These are phyloP conservation scores for Pseudoperonospora humuli DNA, from an alignment of 352 stramenopile genomes.

Conservation along the genomic window DNA sequence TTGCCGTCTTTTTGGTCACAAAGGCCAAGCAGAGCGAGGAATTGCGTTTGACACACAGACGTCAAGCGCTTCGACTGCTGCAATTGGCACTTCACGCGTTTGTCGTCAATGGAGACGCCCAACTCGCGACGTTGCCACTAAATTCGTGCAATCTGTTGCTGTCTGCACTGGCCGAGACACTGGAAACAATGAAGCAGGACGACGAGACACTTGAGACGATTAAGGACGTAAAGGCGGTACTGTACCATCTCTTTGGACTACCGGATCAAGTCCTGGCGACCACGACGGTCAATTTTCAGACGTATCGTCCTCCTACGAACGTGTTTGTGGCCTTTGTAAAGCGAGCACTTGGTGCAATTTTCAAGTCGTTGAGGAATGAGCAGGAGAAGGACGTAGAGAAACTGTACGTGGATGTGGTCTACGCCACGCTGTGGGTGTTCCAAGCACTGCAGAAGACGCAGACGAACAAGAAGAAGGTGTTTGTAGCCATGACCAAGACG, in stretches of 20 bases:
- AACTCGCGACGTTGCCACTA: constrained; percentile 36
- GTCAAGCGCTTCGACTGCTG: constrained; percentile 41
- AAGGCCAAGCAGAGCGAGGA: constrained; percentile 38
- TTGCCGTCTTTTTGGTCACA: constrained; percentile 58
- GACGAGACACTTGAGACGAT: constrained; percentile 24
- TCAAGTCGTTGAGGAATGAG: constrained; percentile 6
- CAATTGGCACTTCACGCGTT: constrained; percentile 45
- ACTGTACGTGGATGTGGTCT: constrained; percentile 36
- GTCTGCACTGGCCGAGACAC: constrained; percentile 44
- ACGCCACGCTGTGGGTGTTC: constrained; percentile 54
- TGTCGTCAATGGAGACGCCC: constrained; percentile 23
- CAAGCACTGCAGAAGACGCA: constrained; percentile 77
- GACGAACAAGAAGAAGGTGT: constrained; percentile 87
- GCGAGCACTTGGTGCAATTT: constrained; percentile 29
- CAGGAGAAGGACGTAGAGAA: background rate
- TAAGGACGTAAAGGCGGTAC: constrained; percentile 49
- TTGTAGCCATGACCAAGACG: constrained; percentile 72
- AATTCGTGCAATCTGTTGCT: constrained; percentile 78
- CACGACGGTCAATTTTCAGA: constrained; percentile 39
- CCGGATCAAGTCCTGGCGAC: constrained; percentile 1
- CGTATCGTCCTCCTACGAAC: constrained; percentile 77
- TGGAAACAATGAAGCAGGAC: constrained; percentile 29
- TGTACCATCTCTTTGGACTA: constrained; percentile 63
- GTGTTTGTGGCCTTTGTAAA: constrained; percentile 71
- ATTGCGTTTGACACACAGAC: constrained; percentile 24